These are phyloP conservation scores for Claviceps monticola DNA, from an alignment of 2,329 filamentous ascomycete genomes.

Conservation along the genomic window DNA sequence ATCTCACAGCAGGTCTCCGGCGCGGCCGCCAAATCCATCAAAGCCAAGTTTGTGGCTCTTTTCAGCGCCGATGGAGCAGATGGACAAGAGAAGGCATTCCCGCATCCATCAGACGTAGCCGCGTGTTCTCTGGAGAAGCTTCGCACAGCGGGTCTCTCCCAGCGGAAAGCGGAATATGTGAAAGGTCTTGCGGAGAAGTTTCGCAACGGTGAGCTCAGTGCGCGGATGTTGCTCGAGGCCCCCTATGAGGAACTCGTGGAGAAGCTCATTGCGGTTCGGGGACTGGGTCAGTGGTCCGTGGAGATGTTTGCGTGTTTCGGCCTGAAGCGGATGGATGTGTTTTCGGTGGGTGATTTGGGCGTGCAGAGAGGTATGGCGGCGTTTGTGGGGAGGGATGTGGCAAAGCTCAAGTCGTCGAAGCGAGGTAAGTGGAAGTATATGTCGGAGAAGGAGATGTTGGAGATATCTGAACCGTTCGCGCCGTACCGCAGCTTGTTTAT, in stretches of 20 bases:
- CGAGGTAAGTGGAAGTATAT: slow-evolving; percentile 97
- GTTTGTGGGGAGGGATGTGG: slow-evolving; percentile 69
- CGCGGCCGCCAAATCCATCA: slow-evolving; percentile 80
- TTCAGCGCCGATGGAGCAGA: slow-evolving; percentile 38
- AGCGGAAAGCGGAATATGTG: slow-evolving; percentile 93
- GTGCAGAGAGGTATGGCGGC: slow-evolving; percentile 92
- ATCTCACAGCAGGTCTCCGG: slow-evolving; percentile 95
- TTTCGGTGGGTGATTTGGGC: slow-evolving; percentile 80
- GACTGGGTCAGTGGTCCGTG: slow-evolving; percentile 79
- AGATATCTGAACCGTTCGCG: slow-evolving; percentile 62
- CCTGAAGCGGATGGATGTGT: slow-evolving; percentile 89
- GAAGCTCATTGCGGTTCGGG: slow-evolving; percentile 71
- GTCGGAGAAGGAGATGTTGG: slow-evolving; percentile 82
- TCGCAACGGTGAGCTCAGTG: slow-evolving; percentile 55
- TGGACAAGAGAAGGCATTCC: slow-evolving; percentile 38
- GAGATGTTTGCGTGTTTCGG: slow-evolving; percentile 98
- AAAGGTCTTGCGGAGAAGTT: slow-evolving; percentile 78
- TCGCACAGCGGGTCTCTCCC: slow-evolving; percentile 75
- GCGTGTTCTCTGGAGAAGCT: slow-evolving; percentile 49
- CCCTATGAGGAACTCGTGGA: slow-evolving; percentile 77
- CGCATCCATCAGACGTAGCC: slow-evolving; percentile 61
- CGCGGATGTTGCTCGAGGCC: slow-evolving; percentile 61
- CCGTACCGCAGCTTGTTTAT: slow-evolving; percentile 90
- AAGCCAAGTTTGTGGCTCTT: slow-evolving; percentile 65
- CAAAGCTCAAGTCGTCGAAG: slow-evolving; percentile 58